phyloP scores from a whole-genome alignment of 805 yeast species.

The Torulaspora microellipsoides region DNA sequence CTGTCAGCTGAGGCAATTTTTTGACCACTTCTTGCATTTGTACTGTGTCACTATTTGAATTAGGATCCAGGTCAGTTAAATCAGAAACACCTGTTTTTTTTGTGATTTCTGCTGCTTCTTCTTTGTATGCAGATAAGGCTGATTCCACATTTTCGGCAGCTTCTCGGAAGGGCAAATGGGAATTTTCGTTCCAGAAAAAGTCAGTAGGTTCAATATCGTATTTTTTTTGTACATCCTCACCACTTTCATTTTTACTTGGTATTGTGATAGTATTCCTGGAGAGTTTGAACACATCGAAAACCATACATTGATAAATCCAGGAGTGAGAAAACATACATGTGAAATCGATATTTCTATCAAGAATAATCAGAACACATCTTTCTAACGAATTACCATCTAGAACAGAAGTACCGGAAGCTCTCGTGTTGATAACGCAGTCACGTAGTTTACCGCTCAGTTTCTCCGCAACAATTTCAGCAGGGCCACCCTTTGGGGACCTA shows the following conservation, averaged over 20 bases:
- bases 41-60: slow-evolving; percentile 48
- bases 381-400: slow-evolving; percentile 37
- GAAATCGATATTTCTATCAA: slow-evolving; percentile 87
- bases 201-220: slow-evolving; percentile 91
- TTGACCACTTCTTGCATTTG: slow-evolving; percentile 84
- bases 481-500: slow-evolving; percentile 87
- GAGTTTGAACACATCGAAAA: slow-evolving; percentile 83
- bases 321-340: slow-evolving; percentile 95
- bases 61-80: slow-evolving; percentile 66
- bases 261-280: slow-evolving; percentile 77
- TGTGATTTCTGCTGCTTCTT: slow-evolving; percentile 84
- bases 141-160: slow-evolving; percentile 96
- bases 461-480: slow-evolving; percentile 91
- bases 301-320: slow-evolving; percentile 96
- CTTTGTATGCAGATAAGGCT: slow-evolving; percentile 74
- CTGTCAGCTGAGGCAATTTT: slow-evolving; percentile 86
- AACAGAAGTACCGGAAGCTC: slow-evolving; percentile 26
- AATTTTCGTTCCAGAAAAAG: slow-evolving; percentile 83
- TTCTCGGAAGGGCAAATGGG: slow-evolving; percentile 92
- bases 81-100: slow-evolving; percentile 65
- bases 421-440: slow-evolving; percentile 73
- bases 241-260: slow-evolving; percentile 38
- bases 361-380: slow-evolving; percentile 70
- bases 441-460: slow-evolving; percentile 78
- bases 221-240: slow-evolving; percentile 44